phyloP scores from a whole-genome alignment of 2,329 filamentous ascomycete species.

The Fusarium xyrophilum region DNA sequence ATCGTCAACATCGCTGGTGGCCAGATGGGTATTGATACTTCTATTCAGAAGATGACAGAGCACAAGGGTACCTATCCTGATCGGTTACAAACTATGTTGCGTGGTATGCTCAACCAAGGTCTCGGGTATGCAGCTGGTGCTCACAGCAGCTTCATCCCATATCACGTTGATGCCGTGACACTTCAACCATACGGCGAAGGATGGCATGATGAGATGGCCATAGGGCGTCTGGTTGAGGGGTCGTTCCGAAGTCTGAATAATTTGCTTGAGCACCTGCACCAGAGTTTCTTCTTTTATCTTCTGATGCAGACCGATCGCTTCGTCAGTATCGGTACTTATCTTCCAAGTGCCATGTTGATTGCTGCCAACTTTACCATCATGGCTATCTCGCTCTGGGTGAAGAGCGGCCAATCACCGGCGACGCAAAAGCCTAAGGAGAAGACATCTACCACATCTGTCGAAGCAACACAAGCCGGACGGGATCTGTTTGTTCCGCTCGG shows the following conservation, averaged over 20 bases:
- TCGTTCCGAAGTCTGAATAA: constrained; percentile 95
- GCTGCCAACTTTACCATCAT: constrained; percentile 96
- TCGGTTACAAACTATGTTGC: constrained; percentile 84
- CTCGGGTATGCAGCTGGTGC: constrained; percentile 88
- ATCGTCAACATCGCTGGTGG: constrained; percentile 85
- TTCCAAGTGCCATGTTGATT: constrained; percentile 96
- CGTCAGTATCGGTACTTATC: constrained; percentile 96
- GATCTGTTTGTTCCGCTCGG: constrained; percentile 75
- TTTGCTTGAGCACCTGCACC: constrained; percentile 92
- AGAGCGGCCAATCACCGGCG: constrained; percentile 69
- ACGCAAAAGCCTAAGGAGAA: constrained; percentile 42
- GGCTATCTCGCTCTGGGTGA: constrained; percentile 91
- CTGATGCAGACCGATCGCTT: constrained; percentile 91
- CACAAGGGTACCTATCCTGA: constrained; percentile 80
- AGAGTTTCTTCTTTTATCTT: constrained; percentile 99
- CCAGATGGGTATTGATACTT: constrained; percentile 88
- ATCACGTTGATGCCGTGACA: constrained; percentile 96
- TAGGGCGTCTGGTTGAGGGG: constrained; percentile 88
- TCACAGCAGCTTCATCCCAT: constrained; percentile 95
- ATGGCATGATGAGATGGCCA: constrained; percentile 97
- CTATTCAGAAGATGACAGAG: constrained; percentile 87
- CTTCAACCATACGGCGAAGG: constrained; percentile 88
- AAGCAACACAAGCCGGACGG: constrained; percentile 56
- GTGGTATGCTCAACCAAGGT: constrained; percentile 91
- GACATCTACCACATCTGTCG: constrained; percentile 41